Evolutionary conservation across 2,329 filamentous ascomycete genomes (phyloP).

Genomic region (Penicillium sp.): DNA sequence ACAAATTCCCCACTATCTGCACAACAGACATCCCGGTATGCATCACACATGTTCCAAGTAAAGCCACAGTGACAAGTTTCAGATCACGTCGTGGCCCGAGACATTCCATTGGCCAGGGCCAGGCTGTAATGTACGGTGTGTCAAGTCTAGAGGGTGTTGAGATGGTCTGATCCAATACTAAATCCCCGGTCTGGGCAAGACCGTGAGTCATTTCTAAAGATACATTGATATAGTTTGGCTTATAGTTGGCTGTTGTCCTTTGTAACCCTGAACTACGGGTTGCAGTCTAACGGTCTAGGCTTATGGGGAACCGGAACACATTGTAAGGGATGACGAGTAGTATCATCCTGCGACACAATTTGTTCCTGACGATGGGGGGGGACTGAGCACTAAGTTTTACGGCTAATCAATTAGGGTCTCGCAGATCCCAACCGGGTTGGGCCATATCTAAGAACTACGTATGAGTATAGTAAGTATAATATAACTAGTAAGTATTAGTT

Average conservation of each 20-base stretch:
- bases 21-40: conserved; percentile 6
- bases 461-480: not conserved
- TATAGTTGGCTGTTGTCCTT: no score
- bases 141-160: not conserved
- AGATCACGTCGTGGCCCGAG: not conserved
- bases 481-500: not conserved
- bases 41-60: not conserved
- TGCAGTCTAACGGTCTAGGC: not conserved
- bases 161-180: conserved; percentile 8
- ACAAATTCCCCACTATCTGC: conserved; percentile 4
- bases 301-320: not conserved
- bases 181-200: not conserved
- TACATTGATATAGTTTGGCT: not conserved
- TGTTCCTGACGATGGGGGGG: conserved; percentile 1
- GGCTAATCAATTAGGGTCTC: not conserved
- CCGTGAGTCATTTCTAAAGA: conserved; percentile 7
- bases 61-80: conserved; percentile 9
- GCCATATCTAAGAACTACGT: not conserved
- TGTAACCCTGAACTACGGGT: not conserved
- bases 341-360: conserved; percentile 2
- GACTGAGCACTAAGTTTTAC: conserved; percentile 7
- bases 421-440: conserved; percentile 2
- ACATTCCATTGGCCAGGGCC: not conserved
- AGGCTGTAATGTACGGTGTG: conserved; percentile 1
- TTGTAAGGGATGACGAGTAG: not conserved